phyloP scores from a whole-genome alignment of 73 alveolate species.

The Effrenium voratum region DNA sequence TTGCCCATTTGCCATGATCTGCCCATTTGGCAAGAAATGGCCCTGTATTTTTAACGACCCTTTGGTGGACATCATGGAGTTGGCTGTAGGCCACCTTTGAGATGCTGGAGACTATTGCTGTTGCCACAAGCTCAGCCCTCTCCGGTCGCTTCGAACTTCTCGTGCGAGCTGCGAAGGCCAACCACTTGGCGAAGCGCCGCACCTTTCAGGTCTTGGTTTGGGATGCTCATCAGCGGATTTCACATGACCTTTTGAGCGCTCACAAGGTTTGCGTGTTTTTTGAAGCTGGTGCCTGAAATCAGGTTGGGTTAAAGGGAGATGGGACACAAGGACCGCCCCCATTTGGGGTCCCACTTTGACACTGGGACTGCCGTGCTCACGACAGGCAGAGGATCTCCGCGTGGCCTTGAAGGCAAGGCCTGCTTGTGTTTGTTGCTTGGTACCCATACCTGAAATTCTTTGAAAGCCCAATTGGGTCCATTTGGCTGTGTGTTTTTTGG shows the following conservation, averaged over 20 bases:
- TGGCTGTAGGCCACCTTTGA: constrained; percentile 13
- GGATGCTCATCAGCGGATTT: background rate
- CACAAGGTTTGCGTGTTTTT: background rate
- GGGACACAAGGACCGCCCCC: background rate
- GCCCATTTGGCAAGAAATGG: background rate
- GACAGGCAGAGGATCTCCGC: constrained; percentile 62
- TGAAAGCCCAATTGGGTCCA: background rate
- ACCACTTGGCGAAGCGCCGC: constrained; percentile 77
- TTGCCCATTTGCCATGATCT: background rate
- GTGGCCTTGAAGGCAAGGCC: constrained; percentile 26
- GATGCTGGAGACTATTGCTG: constrained; percentile 73
- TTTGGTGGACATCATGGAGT: too few species aligned
- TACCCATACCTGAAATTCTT: background rate
- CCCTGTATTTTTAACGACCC: background rate
- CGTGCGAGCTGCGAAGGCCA: background rate
- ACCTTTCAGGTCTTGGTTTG: constrained; percentile 42
- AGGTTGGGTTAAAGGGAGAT: background rate
- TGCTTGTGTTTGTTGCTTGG: background rate
- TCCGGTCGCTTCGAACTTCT: background rate
- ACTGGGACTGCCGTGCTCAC: background rate
- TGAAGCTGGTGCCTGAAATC: background rate
- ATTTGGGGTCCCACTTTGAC: background rate
- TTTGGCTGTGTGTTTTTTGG: background rate
- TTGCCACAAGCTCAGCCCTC: background rate
- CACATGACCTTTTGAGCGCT: background rate